These are phyloP conservation scores for Colletotrichum noveboracense DNA, from an alignment of 2,329 filamentous ascomycete species.

Conservation along the genomic window DNA sequence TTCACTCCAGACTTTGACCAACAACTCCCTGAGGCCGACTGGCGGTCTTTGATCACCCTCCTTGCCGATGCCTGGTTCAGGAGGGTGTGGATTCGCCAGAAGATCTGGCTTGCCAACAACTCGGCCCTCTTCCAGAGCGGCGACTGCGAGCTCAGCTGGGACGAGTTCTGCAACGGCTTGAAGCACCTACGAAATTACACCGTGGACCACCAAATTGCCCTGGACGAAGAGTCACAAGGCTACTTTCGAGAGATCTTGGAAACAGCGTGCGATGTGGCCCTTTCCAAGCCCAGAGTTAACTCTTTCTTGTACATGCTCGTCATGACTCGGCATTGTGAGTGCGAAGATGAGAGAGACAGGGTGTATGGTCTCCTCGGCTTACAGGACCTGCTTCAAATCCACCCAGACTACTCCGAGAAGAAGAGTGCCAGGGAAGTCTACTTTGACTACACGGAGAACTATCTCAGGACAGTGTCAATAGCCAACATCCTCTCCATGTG, in stretches of 20 bases:
- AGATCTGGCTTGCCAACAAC: not conserved
- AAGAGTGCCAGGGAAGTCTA: not conserved
- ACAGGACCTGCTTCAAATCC: fast-evolving
- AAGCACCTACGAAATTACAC: not conserved
- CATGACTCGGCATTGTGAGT: not conserved
- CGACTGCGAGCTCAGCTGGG: not conserved
- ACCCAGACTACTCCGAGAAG: not conserved
- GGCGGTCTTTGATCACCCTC: not conserved
- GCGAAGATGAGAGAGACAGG: not conserved
- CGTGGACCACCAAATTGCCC: not conserved
- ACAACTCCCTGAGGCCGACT: not conserved
- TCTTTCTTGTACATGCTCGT: not conserved
- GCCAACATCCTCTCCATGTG: not conserved
- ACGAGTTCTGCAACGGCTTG: not conserved
- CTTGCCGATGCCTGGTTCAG: not conserved
- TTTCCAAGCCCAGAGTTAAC: not conserved
- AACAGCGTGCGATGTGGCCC: not conserved
- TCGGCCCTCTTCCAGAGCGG: not conserved
- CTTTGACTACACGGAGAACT: not conserved
- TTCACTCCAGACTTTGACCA: not conserved
- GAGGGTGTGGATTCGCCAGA: not conserved
- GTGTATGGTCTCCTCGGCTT: not conserved
- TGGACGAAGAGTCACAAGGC: not conserved
- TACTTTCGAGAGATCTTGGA: not conserved
- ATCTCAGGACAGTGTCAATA: not conserved